These are phyloP conservation scores for Persicaria maculosa DNA, from an alignment of 148 eudicot genomes.

Conservation along the genomic window DNA sequence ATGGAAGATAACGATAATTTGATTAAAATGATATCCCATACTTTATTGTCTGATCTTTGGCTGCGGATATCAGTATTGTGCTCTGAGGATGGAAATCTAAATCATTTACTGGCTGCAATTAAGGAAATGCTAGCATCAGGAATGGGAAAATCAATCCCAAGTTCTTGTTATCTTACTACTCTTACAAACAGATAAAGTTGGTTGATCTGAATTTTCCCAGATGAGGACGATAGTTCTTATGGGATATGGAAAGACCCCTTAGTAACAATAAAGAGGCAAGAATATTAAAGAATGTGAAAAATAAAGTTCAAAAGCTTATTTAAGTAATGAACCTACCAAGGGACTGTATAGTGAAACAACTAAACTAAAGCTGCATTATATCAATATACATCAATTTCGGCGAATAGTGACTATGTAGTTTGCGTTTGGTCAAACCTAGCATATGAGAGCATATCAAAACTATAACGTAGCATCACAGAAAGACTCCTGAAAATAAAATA, in stretches of 20 bases:
- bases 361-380: not conserved
- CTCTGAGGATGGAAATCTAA: slow-evolving; percentile 86
- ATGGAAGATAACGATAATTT: not conserved
- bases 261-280: not conserved
- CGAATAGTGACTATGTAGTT: not conserved
- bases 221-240: not conserved
- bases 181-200: not conserved
- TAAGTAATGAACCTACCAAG: not conserved
- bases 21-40: slow-evolving; percentile 20
- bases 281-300: not conserved
- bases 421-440: not conserved
- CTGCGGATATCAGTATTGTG: slow-evolving; percentile 64
- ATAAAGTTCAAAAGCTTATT: not conserved
- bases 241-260: not conserved
- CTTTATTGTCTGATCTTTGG: slow-evolving; percentile 89
- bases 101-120: slow-evolving; percentile 77
- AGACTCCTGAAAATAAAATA: not conserved
- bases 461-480: not conserved
- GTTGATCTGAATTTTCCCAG: not conserved
- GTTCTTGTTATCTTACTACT: not conserved
- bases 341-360: not conserved
- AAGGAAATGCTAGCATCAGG: not conserved
- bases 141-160: not conserved
- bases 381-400: not conserved
- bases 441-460: not conserved